Conservation (phyloP, 2,329 filamentous ascomycete species). For the Huntiella decipiens region DNA sequence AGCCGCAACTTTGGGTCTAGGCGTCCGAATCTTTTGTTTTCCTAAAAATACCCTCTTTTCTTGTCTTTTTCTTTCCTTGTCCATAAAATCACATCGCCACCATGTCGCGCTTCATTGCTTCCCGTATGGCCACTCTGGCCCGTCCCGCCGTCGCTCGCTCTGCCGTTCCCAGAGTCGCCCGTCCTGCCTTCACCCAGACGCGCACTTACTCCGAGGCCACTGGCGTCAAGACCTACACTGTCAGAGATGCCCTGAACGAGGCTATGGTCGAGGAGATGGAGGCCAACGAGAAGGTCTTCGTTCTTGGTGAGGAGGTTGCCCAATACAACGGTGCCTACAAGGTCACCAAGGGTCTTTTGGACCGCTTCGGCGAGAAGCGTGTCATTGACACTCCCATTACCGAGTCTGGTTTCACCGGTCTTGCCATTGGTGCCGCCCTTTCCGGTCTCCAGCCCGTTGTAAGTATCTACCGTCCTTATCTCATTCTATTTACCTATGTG, state of each 20-base stretch:
- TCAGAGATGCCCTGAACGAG: constrained; percentile 94
- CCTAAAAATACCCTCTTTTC: constrained; percentile 1
- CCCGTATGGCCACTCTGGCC: constrained; percentile 11
- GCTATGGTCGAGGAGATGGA: constrained; percentile 95
- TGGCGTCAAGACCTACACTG: constrained; percentile 79
- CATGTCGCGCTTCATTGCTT: constrained; percentile 11
- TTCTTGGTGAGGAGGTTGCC: constrained; percentile 93
- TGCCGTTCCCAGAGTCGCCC: constrained; percentile 8
- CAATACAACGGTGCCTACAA: constrained; percentile 99
- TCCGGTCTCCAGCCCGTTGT: constrained; percentile 87
- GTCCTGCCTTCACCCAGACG: constrained; percentile 21
- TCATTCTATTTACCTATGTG: neutral
- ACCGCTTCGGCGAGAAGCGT: constrained; percentile 92
- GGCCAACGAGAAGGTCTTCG: constrained; percentile 81
- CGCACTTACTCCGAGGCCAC: constrained; percentile 36
- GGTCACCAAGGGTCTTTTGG: constrained; percentile 91
- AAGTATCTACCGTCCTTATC: constrained; percentile 25
- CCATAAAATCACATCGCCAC: constrained; percentile 1
- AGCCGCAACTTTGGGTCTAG: constrained; percentile 1
- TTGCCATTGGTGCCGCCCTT: constrained; percentile 85
- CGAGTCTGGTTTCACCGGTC: constrained; percentile 83
- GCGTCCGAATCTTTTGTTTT: constrained; percentile 1
- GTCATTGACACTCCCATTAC: constrained; percentile 98
- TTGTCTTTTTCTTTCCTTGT: neutral
- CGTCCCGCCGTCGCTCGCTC: constrained; percentile 7